Percentiles rank a stretch among this genome's conserved stretches.
Evolutionary conservation across 2,329 filamentous ascomycete species (phyloP).

Genomic region (Aspergillus hortae): DNA sequence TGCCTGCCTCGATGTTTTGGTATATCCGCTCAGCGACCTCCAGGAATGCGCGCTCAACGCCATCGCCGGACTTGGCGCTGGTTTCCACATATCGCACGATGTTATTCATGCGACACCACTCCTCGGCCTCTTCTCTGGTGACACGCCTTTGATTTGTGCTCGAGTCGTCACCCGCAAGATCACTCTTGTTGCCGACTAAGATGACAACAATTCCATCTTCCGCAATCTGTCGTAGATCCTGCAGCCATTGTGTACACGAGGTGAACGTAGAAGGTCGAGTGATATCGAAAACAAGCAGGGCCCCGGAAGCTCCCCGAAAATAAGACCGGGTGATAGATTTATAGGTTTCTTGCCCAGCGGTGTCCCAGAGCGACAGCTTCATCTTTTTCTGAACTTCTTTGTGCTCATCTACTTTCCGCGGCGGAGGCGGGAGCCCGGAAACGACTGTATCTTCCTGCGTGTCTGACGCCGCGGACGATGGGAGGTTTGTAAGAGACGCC

Average conservation of each 20-base stretch:
- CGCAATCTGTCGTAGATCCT: conserved; percentile 89
- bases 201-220: conserved; percentile 94
- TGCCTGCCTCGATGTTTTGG: conserved; percentile 91
- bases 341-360: conserved; percentile 94
- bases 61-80: conserved; percentile 89
- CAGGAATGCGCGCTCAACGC: conserved; percentile 88
- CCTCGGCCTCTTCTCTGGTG: conserved; percentile 75
- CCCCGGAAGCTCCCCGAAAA: conserved; percentile 76
- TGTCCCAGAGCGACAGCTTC: conserved; percentile 95
- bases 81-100: conserved; percentile 95
- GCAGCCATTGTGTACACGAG: conserved; percentile 88
- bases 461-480: conserved; percentile 9
- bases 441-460: conserved; percentile 12
- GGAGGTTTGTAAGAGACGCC: conserved; percentile 7
- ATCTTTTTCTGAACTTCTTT: conserved; percentile 65
- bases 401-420: conserved; percentile 22
- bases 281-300: conserved; percentile 92
- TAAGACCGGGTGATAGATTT: conserved; percentile 94
- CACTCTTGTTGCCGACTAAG: conserved; percentile 91
- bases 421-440: conserved; percentile 34
- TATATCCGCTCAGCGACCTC: conserved; percentile 94
- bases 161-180: conserved; percentile 59
- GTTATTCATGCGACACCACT: conserved; percentile 82
- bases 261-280: conserved; percentile 78
- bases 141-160: conserved; percentile 65